Evolutionary conservation across 352 stramenopile genomes (phyloP), one percentile per base, ranked within the genome.

Genomic region (Stramenopiles sp.): DNA sequence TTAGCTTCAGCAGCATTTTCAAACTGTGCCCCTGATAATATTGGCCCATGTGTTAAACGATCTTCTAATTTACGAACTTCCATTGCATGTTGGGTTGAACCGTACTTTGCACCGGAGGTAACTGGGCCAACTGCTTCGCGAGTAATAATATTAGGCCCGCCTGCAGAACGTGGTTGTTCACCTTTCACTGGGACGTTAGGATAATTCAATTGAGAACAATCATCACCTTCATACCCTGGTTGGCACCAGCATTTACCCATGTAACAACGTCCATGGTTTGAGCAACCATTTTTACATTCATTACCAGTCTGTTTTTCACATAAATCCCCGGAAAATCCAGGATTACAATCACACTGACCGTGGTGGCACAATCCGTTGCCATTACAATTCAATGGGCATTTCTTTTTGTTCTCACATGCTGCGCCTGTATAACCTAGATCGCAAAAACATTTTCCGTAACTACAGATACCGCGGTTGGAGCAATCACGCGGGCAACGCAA

Each of bases 401-500:
- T 4, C 4, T 13, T 76, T 31, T 20, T 31, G 4, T 76, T 20
- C 4, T 33, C 13, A 20, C 65, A 76, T 4, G 65, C 65, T 76
- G 4, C 65, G 30, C 65, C 65, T 4, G 13, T 33, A 13, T 33
- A 76, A 76, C 65, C 65, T 13, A 76, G 4, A 1, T 76, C 65
- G 31, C 65, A 76, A 76, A 76, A 76, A 20, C 65, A 76, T 76
- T 76, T 76, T 33, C 65, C 65, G 65, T 13, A 76, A 20, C 13
- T 4, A 20, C 65, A 76, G 4, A 13, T 4, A 13, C 65, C 65
- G 65, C 13, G 65, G 4, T 76, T 20, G 4, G 30, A 33, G 65
- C 65, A 76, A 76, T 20, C 65, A 76, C 31, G 4, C 13, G 13
- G 30, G 65, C 65, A 76, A 13, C 4, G 65, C 13, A 76, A 20